Percentiles rank a stretch among this genome's conserved stretches.
Conservation (phyloP, 257 asterid genomes). For the Mentha longifolia region DNA sequence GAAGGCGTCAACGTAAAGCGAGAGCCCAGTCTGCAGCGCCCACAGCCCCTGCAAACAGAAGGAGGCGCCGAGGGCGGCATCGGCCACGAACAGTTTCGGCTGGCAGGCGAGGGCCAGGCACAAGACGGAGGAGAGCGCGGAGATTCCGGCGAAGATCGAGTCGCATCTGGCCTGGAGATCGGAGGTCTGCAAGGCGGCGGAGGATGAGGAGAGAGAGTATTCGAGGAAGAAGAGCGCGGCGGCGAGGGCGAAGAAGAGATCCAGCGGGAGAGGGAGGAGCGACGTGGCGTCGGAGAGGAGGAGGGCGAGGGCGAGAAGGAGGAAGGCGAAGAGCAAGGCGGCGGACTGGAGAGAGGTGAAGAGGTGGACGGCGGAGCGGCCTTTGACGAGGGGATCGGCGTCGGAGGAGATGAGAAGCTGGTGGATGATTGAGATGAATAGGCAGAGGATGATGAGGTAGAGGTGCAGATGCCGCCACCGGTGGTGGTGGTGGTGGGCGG, state of each 20-base stretch:
- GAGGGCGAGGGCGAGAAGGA: slow-evolving; percentile 59
- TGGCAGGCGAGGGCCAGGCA: slow-evolving; percentile 64
- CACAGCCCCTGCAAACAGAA: slow-evolving; percentile 84
- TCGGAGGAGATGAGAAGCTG: slow-evolving; percentile 62
- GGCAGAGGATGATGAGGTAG: slow-evolving; percentile 57
- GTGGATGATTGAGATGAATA: slow-evolving; percentile 59
- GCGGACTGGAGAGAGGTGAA: slow-evolving; percentile 80
- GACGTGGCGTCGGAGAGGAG: slow-evolving; percentile 70
- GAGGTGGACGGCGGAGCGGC: slow-evolving; percentile 78
- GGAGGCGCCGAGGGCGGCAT: slow-evolving; percentile 66
- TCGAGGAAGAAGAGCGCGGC: slow-evolving; percentile 72
- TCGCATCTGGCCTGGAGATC: slow-evolving; percentile 85
- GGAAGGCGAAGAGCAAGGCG: slow-evolving; percentile 66
- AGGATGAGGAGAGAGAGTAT: slow-evolving; percentile 54
- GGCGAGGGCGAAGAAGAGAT: slow-evolving; percentile 70
- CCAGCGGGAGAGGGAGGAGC: slow-evolving; percentile 68
- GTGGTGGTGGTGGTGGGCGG: slow-evolving; percentile 36
- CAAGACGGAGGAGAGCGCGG: slow-evolving; percentile 52
- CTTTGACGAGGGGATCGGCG: slow-evolving; percentile 81
- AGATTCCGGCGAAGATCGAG: slow-evolving; percentile 57
- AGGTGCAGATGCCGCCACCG: slow-evolving; percentile 69
- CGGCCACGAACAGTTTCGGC: slow-evolving; percentile 64
- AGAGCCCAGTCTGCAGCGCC: slow-evolving; percentile 86
- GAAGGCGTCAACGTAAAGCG: slow-evolving; percentile 87
- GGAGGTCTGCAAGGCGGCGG: slow-evolving; percentile 83